Percentiles rank a stretch among this genome's conserved stretches.
Conservation (phyloP, 2,329 filamentous ascomycete species). For the Sporothrix brunneoviolacea region DNA sequence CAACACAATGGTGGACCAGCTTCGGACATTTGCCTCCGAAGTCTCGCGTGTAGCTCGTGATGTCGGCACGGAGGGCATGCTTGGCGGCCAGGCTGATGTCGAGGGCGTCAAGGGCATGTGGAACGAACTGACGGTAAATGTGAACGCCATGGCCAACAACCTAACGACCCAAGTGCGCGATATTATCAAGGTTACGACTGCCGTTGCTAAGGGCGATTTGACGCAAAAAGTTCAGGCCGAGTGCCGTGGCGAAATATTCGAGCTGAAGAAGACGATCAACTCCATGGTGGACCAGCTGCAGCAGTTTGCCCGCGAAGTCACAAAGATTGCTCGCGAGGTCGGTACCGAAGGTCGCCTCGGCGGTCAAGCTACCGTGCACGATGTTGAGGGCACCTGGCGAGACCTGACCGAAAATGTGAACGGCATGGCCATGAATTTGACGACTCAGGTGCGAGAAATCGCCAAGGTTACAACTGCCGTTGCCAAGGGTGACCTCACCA, state of each 20-base stretch:
- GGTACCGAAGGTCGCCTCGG: slow-evolving; percentile 91
- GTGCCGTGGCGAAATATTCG: slow-evolving; percentile 84
- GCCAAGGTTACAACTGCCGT: slow-evolving; percentile 95
- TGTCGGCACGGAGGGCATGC: slow-evolving; percentile 76
- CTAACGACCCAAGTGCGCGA: slow-evolving; percentile 86
- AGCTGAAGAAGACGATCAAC: slow-evolving; percentile 97
- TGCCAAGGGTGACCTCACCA: slow-evolving; percentile 85
- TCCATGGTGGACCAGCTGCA: slow-evolving; percentile 98
- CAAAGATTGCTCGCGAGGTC: slow-evolving; percentile 91
- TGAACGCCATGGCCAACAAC: slow-evolving; percentile 84
- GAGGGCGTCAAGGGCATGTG: slow-evolving; percentile 82
- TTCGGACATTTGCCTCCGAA: slow-evolving; percentile 76
- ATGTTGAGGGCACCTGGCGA: slow-evolving; percentile 95
- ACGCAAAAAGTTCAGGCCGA: slow-evolving; percentile 95
- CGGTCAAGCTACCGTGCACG: slow-evolving; percentile 90
- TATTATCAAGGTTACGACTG: slow-evolving; percentile 76
- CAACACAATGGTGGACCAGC: slow-evolving; percentile 83
- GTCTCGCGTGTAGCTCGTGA: slow-evolving; percentile 77
- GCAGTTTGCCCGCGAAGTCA: slow-evolving; percentile 95
- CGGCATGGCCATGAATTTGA: slow-evolving; percentile 97
- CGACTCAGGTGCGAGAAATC: slow-evolving; percentile 95
- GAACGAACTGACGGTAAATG: slow-evolving; percentile 80
- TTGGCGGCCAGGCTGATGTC: slow-evolving; percentile 76
- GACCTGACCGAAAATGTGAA: slow-evolving; percentile 95
- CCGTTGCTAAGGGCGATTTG: slow-evolving; percentile 75